Conservation (phyloP, 768 basidiomycete species). For the Mycena kentingensis region DNA sequence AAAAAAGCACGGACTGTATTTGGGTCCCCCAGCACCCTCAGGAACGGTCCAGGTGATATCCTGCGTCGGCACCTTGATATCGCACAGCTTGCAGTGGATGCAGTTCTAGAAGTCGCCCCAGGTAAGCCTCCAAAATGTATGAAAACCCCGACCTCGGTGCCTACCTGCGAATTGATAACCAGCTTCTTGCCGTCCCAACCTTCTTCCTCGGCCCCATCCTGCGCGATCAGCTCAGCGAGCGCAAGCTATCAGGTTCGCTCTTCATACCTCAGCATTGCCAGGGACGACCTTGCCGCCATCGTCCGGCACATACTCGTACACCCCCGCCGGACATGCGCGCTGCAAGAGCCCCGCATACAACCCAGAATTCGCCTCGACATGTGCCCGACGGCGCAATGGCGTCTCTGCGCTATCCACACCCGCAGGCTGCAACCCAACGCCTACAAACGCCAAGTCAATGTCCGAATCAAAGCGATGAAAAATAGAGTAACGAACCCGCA, state of each 20-base stretch:
- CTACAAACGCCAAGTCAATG: slow-evolving; percentile 23
- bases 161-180: slow-evolving; percentile 95
- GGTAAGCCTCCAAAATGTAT: no score
- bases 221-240: background rate
- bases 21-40: slow-evolving; percentile 95
- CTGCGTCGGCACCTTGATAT: slow-evolving; percentile 94
- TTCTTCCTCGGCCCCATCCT: slow-evolving; percentile 36
- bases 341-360: slow-evolving; percentile 89
- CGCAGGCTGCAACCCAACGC: slow-evolving; percentile 13
- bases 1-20: slow-evolving; percentile 71
- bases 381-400: slow-evolving; percentile 49
- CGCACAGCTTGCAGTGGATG: slow-evolving; percentile 94
- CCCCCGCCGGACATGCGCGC: slow-evolving; percentile 89
- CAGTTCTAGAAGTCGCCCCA: slow-evolving; percentile 76
- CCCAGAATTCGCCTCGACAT: slow-evolving; percentile 73
- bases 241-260: slow-evolving; percentile 1
- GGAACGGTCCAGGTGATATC: slow-evolving; percentile 98
- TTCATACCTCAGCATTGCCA: slow-evolving; percentile 30
- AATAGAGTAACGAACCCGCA: background rate
- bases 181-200: slow-evolving; percentile 84
- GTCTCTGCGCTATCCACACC: slow-evolving; percentile 39
- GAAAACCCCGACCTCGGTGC: slow-evolving; percentile 19
- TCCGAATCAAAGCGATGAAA: slow-evolving; percentile 13
- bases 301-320: slow-evolving; percentile 93
- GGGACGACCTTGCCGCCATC: slow-evolving; percentile 38